Base-by-base conservation (phyloP, 495 filamentous ascomycete species). In the Friedmanniomyces simplex region DNA sequence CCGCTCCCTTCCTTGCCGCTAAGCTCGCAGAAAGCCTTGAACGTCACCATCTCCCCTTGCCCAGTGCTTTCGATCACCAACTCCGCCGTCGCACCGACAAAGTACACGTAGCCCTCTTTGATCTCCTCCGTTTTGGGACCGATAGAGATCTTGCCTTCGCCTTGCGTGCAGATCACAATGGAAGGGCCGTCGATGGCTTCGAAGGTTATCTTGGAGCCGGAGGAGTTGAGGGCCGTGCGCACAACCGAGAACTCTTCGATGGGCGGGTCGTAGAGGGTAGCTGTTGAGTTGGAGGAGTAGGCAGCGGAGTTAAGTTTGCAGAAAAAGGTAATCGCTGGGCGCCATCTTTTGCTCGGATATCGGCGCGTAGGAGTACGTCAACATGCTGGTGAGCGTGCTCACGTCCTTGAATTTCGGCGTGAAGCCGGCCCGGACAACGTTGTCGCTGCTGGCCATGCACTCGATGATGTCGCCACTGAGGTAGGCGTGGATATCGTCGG, bases 341-440 rank as follows among this genome's bases (percentile, higher is more conserved):
- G 79, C 66, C 80, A 98, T 89, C 76, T 96, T 96, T 69, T 98
- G 93, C 73, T 91, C 83, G 42, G 86, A 83, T 60, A 95, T 95
- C 3, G 93, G 91, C 1, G 91, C 91, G 63, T 93, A 96, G 51
- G 79, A 82, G 75, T 98, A 98, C 0, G 93, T 97, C 54, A 98
- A 75, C 87, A 96, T 95, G 59, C 77, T 75, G 36, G 91, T 87
- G n/a, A 98, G 78, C 2, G 88, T 96, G 47, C 83, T 77, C 47
- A 96, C 89, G 63, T 98, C 93, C 75, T 96, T 95, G 79, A 91
- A 97, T 71, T 98, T 98, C 11, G 93, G 93, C 0, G 93, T 98
- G 68, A 98, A 91, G 20, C 93, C 93, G 1, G 93, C 93, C 32
- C 93, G 91, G 21, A 98, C 91, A 7, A 98, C 93, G 61, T 98